Evolutionary conservation across 2,329 filamentous ascomycete species (phyloP).

Genomic region (Fusarium anthophilum): DNA sequence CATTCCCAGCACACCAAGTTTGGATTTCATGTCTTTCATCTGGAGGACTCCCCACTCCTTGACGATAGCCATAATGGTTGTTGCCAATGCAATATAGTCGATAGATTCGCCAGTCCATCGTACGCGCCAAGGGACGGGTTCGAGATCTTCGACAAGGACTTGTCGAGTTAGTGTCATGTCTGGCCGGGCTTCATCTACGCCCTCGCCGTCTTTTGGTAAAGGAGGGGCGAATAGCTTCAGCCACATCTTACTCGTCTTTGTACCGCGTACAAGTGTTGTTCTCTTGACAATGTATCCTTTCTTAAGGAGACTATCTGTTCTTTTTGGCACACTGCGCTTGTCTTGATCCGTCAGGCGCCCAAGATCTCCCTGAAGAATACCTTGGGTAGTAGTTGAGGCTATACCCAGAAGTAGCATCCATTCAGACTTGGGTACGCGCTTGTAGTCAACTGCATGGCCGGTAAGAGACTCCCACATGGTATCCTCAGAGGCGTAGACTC

Average conservation of each 20-base stretch:
- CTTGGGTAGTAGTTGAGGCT: conserved; percentile 61
- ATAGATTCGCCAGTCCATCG: conserved; percentile 68
- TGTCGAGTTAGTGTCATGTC: conserved; percentile 53
- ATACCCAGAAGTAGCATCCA: conserved; percentile 68
- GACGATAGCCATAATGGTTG: conserved; percentile 65
- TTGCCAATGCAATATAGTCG: conserved; percentile 66
- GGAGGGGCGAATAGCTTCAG: conserved; percentile 64
- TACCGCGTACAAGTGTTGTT: conserved; percentile 65
- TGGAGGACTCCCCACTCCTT: conserved; percentile 68
- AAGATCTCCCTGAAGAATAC: conserved; percentile 70
- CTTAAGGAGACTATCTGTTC: conserved; percentile 66
- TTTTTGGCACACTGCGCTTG: conserved; percentile 69
- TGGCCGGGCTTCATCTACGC: conserved; percentile 36
- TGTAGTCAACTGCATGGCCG: conserved; percentile 67
- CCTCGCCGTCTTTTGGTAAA: conserved; percentile 49
- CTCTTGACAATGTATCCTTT: conserved; percentile 72
- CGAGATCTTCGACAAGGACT: conserved; percentile 55
- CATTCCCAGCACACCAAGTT: conserved; percentile 64
- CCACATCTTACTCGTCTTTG: conserved; percentile 72
- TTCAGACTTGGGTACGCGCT: conserved; percentile 66
- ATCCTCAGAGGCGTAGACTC: conserved; percentile 62
- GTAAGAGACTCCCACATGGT: conserved; percentile 68
- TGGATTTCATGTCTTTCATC: conserved; percentile 65
- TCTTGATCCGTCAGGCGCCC: conserved; percentile 67
- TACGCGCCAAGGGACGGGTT: conserved; percentile 64